These are phyloP conservation scores for Hypoxylon sp. DNA, from an alignment of 2,329 filamentous ascomycete species.

Conservation along the genomic window DNA sequence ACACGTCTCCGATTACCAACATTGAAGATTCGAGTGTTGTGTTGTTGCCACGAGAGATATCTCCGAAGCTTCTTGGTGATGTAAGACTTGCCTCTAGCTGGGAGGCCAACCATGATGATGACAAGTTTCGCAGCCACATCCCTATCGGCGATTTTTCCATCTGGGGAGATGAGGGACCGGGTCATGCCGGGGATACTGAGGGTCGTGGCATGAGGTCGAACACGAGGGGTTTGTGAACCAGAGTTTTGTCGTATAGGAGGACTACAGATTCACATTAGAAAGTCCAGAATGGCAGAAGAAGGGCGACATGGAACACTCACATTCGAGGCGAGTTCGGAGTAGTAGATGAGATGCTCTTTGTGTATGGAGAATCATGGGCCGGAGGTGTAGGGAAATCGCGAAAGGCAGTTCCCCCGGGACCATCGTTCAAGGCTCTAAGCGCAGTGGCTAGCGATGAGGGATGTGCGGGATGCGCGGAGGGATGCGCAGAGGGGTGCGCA, in stretches of 20 bases:
- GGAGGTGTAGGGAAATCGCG: conserved; percentile 52
- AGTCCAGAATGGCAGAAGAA: conserved; percentile 13
- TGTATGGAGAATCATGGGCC: conserved; percentile 68
- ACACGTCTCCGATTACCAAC: conserved; percentile 92
- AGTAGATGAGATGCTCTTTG: conserved; percentile 71
- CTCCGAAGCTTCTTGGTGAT: conserved; percentile 98
- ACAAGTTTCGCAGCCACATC: conserved; percentile 97
- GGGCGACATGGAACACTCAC: conserved; percentile 59
- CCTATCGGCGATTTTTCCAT: conserved; percentile 91
- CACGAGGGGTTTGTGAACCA: conserved; percentile 80
- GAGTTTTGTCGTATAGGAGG: conserved; percentile 80
- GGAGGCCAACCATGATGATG: conserved; percentile 97
- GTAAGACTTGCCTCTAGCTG: conserved; percentile 96
- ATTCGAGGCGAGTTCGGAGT: conserved; percentile 72
- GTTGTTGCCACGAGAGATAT: conserved; percentile 97
- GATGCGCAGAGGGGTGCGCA: conserved; percentile 53
- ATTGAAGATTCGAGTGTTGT: conserved; percentile 97
- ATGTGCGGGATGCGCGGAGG: conserved; percentile 53
- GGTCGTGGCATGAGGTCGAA: conserved; percentile 88
- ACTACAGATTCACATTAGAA: conserved; percentile 59
- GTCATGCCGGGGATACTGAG: conserved; percentile 98
- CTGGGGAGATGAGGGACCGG: conserved; percentile 93
- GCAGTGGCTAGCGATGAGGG: conserved; percentile 60
- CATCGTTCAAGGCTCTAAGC: conserved; percentile 60
- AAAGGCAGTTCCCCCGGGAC: conserved; percentile 54